A percentile compares a stretch with the other conserved stretches of the same genome.
Evolutionary conservation across 306 rosid genomes (phyloP).

Genomic region (Notholithocarpus densiflorus): DNA sequence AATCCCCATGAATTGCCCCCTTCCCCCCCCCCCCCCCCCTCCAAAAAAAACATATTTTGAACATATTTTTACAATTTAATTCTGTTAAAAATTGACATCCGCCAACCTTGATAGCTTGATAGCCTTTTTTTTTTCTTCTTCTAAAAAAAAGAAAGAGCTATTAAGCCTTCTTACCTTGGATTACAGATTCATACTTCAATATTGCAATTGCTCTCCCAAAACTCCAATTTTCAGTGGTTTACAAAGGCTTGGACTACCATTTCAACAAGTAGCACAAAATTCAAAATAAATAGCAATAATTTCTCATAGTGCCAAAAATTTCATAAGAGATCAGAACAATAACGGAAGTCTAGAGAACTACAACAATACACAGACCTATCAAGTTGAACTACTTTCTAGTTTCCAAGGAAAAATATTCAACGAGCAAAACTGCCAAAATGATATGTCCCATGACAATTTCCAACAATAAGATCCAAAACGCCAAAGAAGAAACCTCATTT

Average conservation of each 20-base stretch:
- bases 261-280: not conserved
- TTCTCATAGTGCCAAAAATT: not conserved
- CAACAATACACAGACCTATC: slow-evolving; percentile 29
- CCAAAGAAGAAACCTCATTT: slow-evolving; percentile 35
- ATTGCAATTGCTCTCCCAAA: not conserved
- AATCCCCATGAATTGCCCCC: too few relatives aligned
- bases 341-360: slow-evolving; percentile 15
- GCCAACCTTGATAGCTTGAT: too few relatives aligned
- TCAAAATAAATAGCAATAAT: not conserved
- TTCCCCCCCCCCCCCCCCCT: too few relatives aligned
- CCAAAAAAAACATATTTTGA: too few relatives aligned
- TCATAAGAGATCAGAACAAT: not conserved
- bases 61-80: too few relatives aligned
- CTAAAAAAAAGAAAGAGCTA: too few relatives aligned
- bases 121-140: too few relatives aligned
- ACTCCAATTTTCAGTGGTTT: not conserved
- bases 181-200: too few relatives aligned
- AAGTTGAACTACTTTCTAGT: slow-evolving; percentile 32
- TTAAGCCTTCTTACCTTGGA: too few relatives aligned
- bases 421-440: slow-evolving; percentile 36
- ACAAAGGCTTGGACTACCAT: not conserved
- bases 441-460: slow-evolving; percentile 40
- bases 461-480: slow-evolving; percentile 35
- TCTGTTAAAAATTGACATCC: too few relatives aligned
- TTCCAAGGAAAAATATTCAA: slow-evolving; percentile 28